A percentile compares a stretch with the other conserved stretches of the same genome.
phyloP scores from a whole-genome alignment of 768 basidiomycete species.

The Naganishia kalamii region DNA sequence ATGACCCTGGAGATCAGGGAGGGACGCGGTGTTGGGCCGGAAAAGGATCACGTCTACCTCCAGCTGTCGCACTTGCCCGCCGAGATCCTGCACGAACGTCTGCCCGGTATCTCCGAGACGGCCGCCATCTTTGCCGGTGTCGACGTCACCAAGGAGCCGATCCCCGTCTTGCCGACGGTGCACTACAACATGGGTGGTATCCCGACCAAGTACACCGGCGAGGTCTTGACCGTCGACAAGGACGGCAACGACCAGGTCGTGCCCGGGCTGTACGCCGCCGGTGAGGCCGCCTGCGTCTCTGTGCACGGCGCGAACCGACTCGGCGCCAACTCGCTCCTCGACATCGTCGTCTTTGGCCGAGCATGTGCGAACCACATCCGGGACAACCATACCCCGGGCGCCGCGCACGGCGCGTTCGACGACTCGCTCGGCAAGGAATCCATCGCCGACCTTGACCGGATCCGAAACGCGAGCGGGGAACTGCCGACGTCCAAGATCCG shows the following conservation, averaged over 20 bases:
- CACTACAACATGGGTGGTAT: slow-evolving; percentile 99
- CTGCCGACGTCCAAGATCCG: slow-evolving; percentile 84
- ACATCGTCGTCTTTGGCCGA: slow-evolving; percentile 98
- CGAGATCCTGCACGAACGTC: slow-evolving; percentile 88
- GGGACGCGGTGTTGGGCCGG: slow-evolving; percentile 95
- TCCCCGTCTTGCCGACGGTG: slow-evolving; percentile 94
- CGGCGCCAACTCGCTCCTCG: slow-evolving; percentile 96
- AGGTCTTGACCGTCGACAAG: slow-evolving; percentile 80
- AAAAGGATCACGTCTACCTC: slow-evolving; percentile 93
- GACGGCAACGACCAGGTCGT: slow-evolving; percentile 89
- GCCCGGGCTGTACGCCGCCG: slow-evolving; percentile 94
- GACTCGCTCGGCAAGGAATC: slow-evolving; percentile 77
- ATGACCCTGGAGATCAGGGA: slow-evolving; percentile 99
- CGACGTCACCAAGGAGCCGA: slow-evolving; percentile 98
- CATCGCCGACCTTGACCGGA: slow-evolving; percentile 77
- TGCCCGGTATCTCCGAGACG: slow-evolving; percentile 99
- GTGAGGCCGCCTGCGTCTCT: slow-evolving; percentile 97
- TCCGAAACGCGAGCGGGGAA: slow-evolving; percentile 68
- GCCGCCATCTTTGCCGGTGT: slow-evolving; percentile 98
- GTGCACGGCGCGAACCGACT: slow-evolving; percentile 99
- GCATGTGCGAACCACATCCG: slow-evolving; percentile 98
- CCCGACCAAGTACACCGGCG: slow-evolving; percentile 95
- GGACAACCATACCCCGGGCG: slow-evolving; percentile 80
- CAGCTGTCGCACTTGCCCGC: slow-evolving; percentile 96
- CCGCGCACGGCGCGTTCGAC: slow-evolving; percentile 79